Percentiles rank a stretch among this genome's conserved stretches.
These are phyloP conservation scores for Lentinula sp. DNA, from an alignment of 768 basidiomycete species.

Conservation along the genomic window DNA sequence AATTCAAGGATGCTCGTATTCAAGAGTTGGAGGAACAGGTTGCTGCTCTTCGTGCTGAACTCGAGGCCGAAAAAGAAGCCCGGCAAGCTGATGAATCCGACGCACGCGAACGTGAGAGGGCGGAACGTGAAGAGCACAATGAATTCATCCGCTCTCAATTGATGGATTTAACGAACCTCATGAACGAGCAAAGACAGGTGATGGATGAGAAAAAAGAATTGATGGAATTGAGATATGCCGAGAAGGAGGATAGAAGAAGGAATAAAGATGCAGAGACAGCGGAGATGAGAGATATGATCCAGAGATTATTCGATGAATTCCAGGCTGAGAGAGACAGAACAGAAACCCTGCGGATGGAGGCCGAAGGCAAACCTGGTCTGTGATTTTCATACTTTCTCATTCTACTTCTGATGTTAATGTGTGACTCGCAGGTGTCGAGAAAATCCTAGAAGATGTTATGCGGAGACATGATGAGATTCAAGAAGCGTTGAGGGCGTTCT, in stretches of 20 bases:
- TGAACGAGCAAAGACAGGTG: conserved; percentile 61
- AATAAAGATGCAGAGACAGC: conserved; percentile 54
- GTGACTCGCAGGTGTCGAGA: conserved; percentile 45
- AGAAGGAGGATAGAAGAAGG: conserved; percentile 52
- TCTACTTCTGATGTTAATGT: not conserved
- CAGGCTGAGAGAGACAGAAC: conserved; percentile 42
- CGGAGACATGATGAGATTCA: conserved; percentile 56
- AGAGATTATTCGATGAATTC: conserved; percentile 51
- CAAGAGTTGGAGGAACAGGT: conserved; percentile 60
- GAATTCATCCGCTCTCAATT: conserved; percentile 57
- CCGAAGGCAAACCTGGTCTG: conserved; percentile 54
- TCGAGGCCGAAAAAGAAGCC: conserved; percentile 57
- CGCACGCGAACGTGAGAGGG: conserved; percentile 51
- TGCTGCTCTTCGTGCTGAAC: conserved; percentile 45
- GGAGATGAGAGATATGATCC: conserved; percentile 57
- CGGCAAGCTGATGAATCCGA: conserved; percentile 57
- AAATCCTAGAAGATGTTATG: conserved; percentile 51
- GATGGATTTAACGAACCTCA: conserved; percentile 63
- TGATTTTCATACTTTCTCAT: conserved; percentile 4
- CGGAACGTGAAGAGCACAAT: conserved; percentile 53
- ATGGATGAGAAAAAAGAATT: conserved; percentile 53
- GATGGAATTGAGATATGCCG: conserved; percentile 57
- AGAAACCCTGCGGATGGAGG: conserved; percentile 47
- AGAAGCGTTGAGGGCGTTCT: conserved; percentile 46
- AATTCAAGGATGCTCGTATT: conserved; percentile 52